Base-by-base conservation (phyloP, 2,329 filamentous ascomycete genomes). In the Xylariaceae sp. region DNA sequence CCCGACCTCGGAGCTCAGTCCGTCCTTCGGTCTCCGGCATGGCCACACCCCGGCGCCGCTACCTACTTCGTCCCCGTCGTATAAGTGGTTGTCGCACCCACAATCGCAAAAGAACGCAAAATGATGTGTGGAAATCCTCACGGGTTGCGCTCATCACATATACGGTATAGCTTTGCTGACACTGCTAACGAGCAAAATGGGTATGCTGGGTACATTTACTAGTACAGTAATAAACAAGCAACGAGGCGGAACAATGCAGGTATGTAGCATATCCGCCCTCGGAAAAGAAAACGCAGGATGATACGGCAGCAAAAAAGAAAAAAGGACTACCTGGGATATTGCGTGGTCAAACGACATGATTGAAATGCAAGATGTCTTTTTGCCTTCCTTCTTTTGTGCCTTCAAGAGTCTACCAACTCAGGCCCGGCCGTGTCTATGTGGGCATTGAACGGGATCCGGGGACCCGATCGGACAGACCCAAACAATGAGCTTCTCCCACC, bases 401-500 rank as follows among this genome's bases (percentile, higher is more conserved):
- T 34, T 34, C 12, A 34, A 12, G 9, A 3, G 3, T 15, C 32
- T 34, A 9, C 12, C 12, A 32, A 32, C 3, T 43, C 5, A 16
- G 16, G 18, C 41, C 18, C 9, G 15, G 40, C 49, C 21, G 21
- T 19, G n/a, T 37, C 18, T 49, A 7, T 22, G 37, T 26, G 10
- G 45, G 57, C 52, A 47, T 49, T 55, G 55, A 43, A 30, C 34
- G 22, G 16, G 30, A 2, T 15, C 21, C 18, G n/a, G 22, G 10
- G n/a, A 19, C 26, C 22, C 32, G 47, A 41, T 47, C 43, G 50
- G 43, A 45, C 13, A 40, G 16, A 49, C 30, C 21, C 5, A 21
- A 47, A 43, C 18, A 30, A 39, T 34, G 22, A 42, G n/a, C 21
- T 5, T n/a, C 36, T 22, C 21, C 26, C 18, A 32, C 19, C 46